These are phyloP conservation scores for Lentinula sp. DNA, from an alignment of 768 basidiomycete genomes.

Conservation along the genomic window DNA sequence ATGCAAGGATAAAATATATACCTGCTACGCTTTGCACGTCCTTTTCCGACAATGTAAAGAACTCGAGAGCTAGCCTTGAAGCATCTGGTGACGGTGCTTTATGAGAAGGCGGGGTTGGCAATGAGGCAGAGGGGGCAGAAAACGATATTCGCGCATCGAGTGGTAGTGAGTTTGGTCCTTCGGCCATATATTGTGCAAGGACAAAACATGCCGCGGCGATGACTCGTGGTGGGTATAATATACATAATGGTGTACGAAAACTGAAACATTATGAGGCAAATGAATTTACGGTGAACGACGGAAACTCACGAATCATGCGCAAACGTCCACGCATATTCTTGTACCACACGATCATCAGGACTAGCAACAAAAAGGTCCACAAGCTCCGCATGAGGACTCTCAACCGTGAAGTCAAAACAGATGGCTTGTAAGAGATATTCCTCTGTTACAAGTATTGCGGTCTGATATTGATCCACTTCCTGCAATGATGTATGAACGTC, in stretches of 20 bases:
- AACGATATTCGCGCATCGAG: constrained; percentile 70
- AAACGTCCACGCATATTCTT: constrained; percentile 81
- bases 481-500: constrained; percentile 19
- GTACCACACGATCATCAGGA: constrained; percentile 39
- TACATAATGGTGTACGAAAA: constrained; percentile 74
- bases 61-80: constrained; percentile 59
- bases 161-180: constrained; percentile 70
- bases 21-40: constrained; percentile 60
- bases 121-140: constrained; percentile 65
- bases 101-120: constrained; percentile 78
- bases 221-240: constrained; percentile 62
- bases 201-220: constrained; percentile 76
- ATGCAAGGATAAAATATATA: constrained; percentile 20
- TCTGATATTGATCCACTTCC: constrained; percentile 73
- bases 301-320: constrained; percentile 79
- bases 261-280: constrained; percentile 29
- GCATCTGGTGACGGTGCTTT: constrained; percentile 69
- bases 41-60: constrained; percentile 55
- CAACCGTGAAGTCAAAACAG: constrained; percentile 80
- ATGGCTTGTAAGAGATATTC: constrained; percentile 76
- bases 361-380: constrained; percentile 64
- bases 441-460: constrained; percentile 65
- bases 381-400: constrained; percentile 70
- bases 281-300: constrained; percentile 2
- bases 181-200: constrained; percentile 64